A percentile compares a stretch with the other conserved stretches of the same genome.
phyloP scores from a whole-genome alignment of 2,329 filamentous ascomycete species.

The Cladophialophora exuberans region DNA sequence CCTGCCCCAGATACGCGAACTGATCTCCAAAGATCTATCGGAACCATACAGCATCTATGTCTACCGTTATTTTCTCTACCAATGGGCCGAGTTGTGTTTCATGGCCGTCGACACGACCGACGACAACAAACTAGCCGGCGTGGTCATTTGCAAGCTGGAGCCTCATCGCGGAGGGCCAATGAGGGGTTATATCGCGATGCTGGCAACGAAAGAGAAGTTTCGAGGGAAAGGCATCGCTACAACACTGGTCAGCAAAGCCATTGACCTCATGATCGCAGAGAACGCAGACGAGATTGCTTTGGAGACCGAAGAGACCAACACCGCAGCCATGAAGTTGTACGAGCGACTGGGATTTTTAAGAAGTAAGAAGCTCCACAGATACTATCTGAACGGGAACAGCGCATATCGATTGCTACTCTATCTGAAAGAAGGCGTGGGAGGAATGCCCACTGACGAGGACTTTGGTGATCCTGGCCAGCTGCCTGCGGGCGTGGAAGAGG shows the following conservation, averaged over 20 bases:
- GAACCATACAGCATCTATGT: slow-evolving; percentile 99
- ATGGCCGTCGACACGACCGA: slow-evolving; percentile 69
- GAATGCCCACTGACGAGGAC: slow-evolving; percentile 45
- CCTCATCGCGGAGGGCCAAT: slow-evolving; percentile 82
- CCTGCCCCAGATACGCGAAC: slow-evolving; percentile 81
- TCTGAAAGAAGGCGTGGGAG: slow-evolving; percentile 64
- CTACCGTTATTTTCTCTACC: slow-evolving; percentile 95
- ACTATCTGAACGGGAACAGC: slow-evolving; percentile 95
- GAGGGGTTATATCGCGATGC: slow-evolving; percentile 96
- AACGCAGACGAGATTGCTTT: slow-evolving; percentile 93
- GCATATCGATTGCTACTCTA: slow-evolving; percentile 87
- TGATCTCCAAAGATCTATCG: slow-evolving; percentile 95
- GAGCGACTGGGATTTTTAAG: slow-evolving; percentile 89
- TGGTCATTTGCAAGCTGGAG: slow-evolving; percentile 94
- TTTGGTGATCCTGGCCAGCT: slow-evolving; percentile 23
- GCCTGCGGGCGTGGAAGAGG: slow-evolving; percentile 29
- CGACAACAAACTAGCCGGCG: slow-evolving; percentile 73
- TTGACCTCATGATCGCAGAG: slow-evolving; percentile 83
- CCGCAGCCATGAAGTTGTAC: slow-evolving; percentile 87
- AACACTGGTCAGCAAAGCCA: slow-evolving; percentile 82
- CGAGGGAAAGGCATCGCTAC: slow-evolving; percentile 88
- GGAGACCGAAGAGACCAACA: slow-evolving; percentile 93
- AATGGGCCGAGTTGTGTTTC: slow-evolving; percentile 97
- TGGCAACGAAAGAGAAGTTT: slow-evolving; percentile 81
- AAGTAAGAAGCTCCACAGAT: slow-evolving; percentile 89